A percentile compares a stretch with the other conserved stretches of the same genome.
Conservation (phyloP, 2,329 filamentous ascomycete species). For the Diaporthe velutina region DNA sequence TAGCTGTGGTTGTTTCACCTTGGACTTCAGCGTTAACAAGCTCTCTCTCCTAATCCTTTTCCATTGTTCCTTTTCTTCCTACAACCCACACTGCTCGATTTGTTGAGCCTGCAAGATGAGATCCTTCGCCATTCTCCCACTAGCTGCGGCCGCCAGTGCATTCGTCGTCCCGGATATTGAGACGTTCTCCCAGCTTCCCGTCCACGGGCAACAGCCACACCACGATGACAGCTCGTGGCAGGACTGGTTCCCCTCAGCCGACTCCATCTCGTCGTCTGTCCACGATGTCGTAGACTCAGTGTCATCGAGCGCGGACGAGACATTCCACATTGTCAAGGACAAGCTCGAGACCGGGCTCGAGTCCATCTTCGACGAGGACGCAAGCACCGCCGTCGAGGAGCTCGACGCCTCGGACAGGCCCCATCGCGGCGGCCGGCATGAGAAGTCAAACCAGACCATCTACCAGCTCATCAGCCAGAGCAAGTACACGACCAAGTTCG, state of each 20-base stretch:
- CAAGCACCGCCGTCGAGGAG: constrained; percentile 13
- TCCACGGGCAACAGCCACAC: constrained; percentile 37
- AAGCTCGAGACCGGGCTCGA: constrained; percentile 42
- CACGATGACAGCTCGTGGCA: constrained; percentile 37
- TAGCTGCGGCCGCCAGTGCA: constrained; percentile 42
- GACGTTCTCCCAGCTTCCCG: constrained; percentile 39
- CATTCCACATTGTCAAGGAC: constrained; percentile 37
- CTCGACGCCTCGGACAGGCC: constrained; percentile 27
- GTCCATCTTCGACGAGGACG: constrained; percentile 49
- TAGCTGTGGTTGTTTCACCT: constrained; percentile 17
- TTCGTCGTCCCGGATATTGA: constrained; percentile 43
- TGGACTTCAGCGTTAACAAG: background rate
- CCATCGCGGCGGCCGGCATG: constrained; percentile 39
- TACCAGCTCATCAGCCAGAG: constrained; percentile 83
- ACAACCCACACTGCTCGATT: background rate
- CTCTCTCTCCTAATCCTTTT: background rate
- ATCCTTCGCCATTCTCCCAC: constrained; percentile 37
- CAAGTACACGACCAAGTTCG: constrained; percentile 83
- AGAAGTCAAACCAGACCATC: constrained; percentile 76
- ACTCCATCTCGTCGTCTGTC: constrained; percentile 33
- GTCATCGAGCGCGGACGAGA: constrained; percentile 35
- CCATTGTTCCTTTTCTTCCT: background rate
- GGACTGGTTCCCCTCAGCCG: constrained; percentile 40
- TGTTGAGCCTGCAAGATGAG: constrained; percentile 41
- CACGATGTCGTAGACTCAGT: constrained; percentile 38